phyloP scores from a whole-genome alignment of 352 stramenopile genomes.

The Globisporangium barbulae region DNA sequence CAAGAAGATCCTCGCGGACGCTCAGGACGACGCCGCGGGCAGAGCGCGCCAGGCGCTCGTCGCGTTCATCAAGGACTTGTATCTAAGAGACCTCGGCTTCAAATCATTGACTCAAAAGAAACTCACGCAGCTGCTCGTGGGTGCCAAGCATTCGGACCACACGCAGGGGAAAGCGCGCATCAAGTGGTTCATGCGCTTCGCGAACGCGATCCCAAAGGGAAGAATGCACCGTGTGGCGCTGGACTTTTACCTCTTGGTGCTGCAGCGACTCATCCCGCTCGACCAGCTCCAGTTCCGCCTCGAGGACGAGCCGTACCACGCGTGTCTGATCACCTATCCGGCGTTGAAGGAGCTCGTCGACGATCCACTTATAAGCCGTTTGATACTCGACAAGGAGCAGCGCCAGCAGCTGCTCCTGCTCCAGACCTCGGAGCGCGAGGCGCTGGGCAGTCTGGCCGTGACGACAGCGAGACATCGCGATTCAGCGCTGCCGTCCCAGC shows the following conservation, averaged over 20 bases:
- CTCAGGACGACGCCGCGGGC: conserved; percentile 27
- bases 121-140: conserved; percentile 39
- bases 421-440: conserved; percentile 12
- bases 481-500: conserved; percentile 8
- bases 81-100: conserved; percentile 66
- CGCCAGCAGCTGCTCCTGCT: conserved; percentile 36
- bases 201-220: conserved; percentile 25
- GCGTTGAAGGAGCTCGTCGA: conserved; percentile 43
- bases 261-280: conserved; percentile 44
- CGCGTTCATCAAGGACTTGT: conserved; percentile 55
- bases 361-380: conserved; percentile 35
- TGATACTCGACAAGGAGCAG: conserved; percentile 52
- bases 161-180: conserved; percentile 47
- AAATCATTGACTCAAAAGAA: conserved; percentile 54
- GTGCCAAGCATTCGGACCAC: conserved; percentile 35
- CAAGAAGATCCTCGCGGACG: conserved; percentile 49
- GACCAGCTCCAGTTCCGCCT: conserved; percentile 38
- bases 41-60: conserved; percentile 40
- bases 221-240: conserved; percentile 37
- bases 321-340: conserved; percentile 40
- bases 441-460: not conserved
- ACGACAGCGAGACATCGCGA: not conserved
- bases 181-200: conserved; percentile 66
- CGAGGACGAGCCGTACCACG: conserved; percentile 42
- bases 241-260: conserved; percentile 52